A percentile compares a stretch with the other conserved stretches of the same genome.
Conservation (phyloP, 2,329 filamentous ascomycete species). For the Reticulascus tulasneorum region DNA sequence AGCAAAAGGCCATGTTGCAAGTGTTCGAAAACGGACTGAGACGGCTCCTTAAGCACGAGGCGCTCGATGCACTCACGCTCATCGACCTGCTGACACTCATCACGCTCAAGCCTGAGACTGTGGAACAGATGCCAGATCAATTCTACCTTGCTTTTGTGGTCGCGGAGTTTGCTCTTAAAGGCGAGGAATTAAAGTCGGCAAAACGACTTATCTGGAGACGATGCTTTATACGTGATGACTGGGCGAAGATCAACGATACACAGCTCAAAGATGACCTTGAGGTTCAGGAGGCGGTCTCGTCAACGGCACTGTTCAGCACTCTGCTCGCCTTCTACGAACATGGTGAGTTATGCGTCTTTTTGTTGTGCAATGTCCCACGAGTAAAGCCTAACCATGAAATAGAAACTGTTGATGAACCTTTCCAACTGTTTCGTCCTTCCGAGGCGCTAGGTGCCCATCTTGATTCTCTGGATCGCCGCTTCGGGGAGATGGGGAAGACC, state of each 20-base stretch:
- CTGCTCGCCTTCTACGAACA: slow-evolving; percentile 60
- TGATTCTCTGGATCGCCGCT: slow-evolving; percentile 57
- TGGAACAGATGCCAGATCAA: slow-evolving; percentile 57
- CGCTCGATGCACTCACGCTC: slow-evolving; percentile 60
- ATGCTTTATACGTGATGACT: slow-evolving; percentile 79
- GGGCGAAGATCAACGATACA: slow-evolving; percentile 75
- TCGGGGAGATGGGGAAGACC: slow-evolving; percentile 56
- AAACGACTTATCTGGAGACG: slow-evolving; percentile 77
- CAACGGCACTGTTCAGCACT: slow-evolving; percentile 67
- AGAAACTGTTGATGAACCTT: slow-evolving; percentile 39
- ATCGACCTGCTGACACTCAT: slow-evolving; percentile 81
- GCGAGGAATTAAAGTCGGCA: slow-evolving; percentile 55
- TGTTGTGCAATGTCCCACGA: no score
- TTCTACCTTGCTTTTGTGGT: slow-evolving; percentile 72
- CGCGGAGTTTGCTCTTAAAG: slow-evolving; percentile 49
- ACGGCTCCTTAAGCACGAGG: slow-evolving; percentile 66
- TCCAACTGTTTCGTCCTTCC: slow-evolving; percentile 45
- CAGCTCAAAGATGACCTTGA: slow-evolving; percentile 68
- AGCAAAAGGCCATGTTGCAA: slow-evolving; percentile 62
- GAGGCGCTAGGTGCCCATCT: slow-evolving; percentile 58
- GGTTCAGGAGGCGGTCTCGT: slow-evolving; percentile 56
- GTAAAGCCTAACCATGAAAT: slow-evolving; percentile 24
- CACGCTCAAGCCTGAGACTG: slow-evolving; percentile 37
- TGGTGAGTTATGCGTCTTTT: no score
- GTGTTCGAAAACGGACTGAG: slow-evolving; percentile 69